Base-by-base conservation (phyloP, 2,329 filamentous ascomycete species). In the Fusarium avenaceum region DNA sequence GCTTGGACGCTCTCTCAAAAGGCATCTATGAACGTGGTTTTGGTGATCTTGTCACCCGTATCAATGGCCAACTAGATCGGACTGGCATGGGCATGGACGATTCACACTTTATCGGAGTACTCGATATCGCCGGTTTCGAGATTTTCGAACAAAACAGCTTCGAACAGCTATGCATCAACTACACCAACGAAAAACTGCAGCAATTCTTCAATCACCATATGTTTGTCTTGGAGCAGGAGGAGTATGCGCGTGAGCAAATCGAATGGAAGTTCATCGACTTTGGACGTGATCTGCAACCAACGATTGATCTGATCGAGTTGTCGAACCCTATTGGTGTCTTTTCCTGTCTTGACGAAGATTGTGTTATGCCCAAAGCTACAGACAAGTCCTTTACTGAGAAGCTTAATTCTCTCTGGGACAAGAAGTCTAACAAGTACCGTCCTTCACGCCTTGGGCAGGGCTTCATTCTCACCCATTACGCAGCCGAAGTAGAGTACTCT, bases 181-280 rank as follows among this genome's bases (percentile, higher is more conserved):
- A 99, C 80, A 98, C 96, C 65, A 99, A 99, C 80, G 96, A 99
- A 79, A 99, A 97, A 79, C 88, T 99, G 8, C 96, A 99, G 76
- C 96, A 99, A 72, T 99, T 99, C 79, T 99, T 99, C 87, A 99
- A 99, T 75, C 96, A 99, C 77, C 96, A 99, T 83, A 99, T 99
- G 96, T 99, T 99, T 76, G 96, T 99, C 11, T 85, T 99, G 9
- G 96, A 99, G 77, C 96, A 99, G 76, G 96, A 99, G 78, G 96
- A 99, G 78, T 99, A 99, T 78, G 94, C 96, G 10, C 86, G 95
- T 47, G 96, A 99, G 77, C 93, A 97, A 79, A 99, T 99, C 72
- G 96, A 99, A 80, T 99, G 96, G 96, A 94, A 98, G 76, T 99
- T 99, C 77, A 99, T 99, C 76, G 96, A 99, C 79, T 99, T 99